A percentile compares a stretch with the other conserved stretches of the same genome.
These are phyloP conservation scores for Bipolaris cookei DNA, from an alignment of 2,329 filamentous ascomycete genomes.

Conservation along the genomic window DNA sequence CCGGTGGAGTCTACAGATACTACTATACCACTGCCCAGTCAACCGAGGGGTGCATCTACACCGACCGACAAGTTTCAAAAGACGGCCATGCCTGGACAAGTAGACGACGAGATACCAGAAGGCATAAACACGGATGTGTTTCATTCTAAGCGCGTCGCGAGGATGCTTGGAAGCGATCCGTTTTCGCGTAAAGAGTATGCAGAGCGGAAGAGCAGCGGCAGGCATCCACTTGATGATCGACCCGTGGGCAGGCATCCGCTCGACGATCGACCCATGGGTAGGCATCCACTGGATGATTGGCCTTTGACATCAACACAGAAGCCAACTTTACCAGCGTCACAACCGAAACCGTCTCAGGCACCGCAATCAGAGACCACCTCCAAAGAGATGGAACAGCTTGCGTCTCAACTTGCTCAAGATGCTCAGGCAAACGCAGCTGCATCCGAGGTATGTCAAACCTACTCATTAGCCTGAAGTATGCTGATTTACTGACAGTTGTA, in stretches of 20 bases:
- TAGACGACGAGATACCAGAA: slow-evolving; percentile 59
- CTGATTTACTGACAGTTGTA: slow-evolving; percentile 56
- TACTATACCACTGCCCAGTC: slow-evolving; percentile 51
- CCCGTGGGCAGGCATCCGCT: slow-evolving; percentile 18
- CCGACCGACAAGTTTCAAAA: slow-evolving; percentile 43
- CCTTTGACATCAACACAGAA: slow-evolving; percentile 6
- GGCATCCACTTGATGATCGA: slow-evolving; percentile 19
- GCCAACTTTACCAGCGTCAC: slow-evolving; percentile 23
- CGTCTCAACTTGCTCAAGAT: slow-evolving; percentile 56
- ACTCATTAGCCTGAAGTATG: slow-evolving; percentile 24
- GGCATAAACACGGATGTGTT: slow-evolving; percentile 68
- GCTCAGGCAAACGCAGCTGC: slow-evolving; percentile 38
- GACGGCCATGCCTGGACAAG: slow-evolving; percentile 46
- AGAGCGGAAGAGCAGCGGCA: slow-evolving; percentile 37
- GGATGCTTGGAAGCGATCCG: slow-evolving; percentile 58
- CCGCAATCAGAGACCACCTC: slow-evolving; percentile 27
- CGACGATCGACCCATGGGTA: slow-evolving; percentile 18
- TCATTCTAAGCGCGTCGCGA: slow-evolving; percentile 64
- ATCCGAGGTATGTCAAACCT: slow-evolving; percentile 34
- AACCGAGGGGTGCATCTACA: slow-evolving; percentile 44
- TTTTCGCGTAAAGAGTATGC: slow-evolving; percentile 44
- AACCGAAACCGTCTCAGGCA: slow-evolving; percentile 16
- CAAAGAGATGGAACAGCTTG: slow-evolving; percentile 54
- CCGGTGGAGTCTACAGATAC: slow-evolving; percentile 50
- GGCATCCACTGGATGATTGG: slow-evolving; percentile 21